Conservation (phyloP, 371 early-diverging fungal genomes). For the Cokeromyces recurvatus region DNA sequence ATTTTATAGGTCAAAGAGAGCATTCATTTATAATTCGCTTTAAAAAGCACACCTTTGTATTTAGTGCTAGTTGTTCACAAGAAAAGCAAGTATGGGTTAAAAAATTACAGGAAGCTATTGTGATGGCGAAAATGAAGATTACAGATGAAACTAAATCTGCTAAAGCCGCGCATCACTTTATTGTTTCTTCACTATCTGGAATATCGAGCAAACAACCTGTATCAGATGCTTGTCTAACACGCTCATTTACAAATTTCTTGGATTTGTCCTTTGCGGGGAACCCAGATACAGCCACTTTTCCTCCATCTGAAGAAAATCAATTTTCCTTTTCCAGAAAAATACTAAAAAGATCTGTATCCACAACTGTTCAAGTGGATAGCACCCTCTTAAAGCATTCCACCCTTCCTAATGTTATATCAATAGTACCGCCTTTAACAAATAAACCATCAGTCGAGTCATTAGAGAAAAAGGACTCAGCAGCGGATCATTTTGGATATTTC, state of each 20-base stretch:
- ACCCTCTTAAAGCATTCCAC: conserved; percentile 1
- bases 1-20: conserved; percentile 23
- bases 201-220: conserved; percentile 14
- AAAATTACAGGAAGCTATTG: conserved; percentile 29
- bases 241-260: conserved; percentile 27
- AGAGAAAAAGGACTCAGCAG: too few relatives aligned
- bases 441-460: neutral
- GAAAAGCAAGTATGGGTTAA: conserved; percentile 42
- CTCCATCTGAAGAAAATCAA: too few relatives aligned
- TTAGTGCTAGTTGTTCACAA: conserved; percentile 39
- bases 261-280: conserved; percentile 7
- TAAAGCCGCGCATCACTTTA: conserved; percentile 13
- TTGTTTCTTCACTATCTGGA: conserved; percentile 30
- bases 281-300: neutral
- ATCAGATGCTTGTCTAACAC: conserved; percentile 14
- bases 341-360: conserved; percentile 10
- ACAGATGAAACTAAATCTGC: conserved; percentile 5
- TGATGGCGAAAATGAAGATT: conserved; percentile 12
- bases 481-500: too few relatives aligned
- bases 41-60: conserved; percentile 42
- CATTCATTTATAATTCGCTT: conserved; percentile 34
- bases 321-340: neutral
- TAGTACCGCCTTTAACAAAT: too few relatives aligned
- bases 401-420: too few relatives aligned
- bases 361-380: conserved; percentile 8